Evolutionary conservation across 1,139 yeast genomes (phyloP).

Genomic region (Geotrichum fermentans): DNA sequence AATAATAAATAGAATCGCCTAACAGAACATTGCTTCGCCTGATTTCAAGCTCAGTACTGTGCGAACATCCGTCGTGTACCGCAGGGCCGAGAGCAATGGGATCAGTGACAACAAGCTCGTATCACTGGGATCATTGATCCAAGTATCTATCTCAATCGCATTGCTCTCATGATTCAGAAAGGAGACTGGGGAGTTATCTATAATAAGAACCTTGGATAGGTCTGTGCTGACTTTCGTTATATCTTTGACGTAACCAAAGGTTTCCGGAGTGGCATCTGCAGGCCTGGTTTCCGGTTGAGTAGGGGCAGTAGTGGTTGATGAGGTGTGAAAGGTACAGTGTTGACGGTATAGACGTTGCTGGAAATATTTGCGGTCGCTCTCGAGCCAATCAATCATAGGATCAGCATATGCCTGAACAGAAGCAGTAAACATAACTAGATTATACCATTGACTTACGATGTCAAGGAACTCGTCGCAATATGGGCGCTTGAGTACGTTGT

Average conservation of each 20-base stretch:
- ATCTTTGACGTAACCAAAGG: constrained; percentile 83
- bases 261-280: not conserved
- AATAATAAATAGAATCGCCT: not conserved
- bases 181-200: constrained; percentile 90
- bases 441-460: constrained; percentile 81
- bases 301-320: constrained; percentile 57
- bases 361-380: constrained; percentile 49
- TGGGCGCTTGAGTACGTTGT: constrained; percentile 89
- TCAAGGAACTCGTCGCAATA: constrained; percentile 78
- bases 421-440: constrained; percentile 56
- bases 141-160: constrained; percentile 91
- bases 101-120: constrained; percentile 71
- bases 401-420: constrained; percentile 94
- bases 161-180: constrained; percentile 79
- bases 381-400: constrained; percentile 90
- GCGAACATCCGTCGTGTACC: constrained; percentile 82
- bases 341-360: constrained; percentile 66
- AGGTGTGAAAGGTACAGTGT: constrained; percentile 56
- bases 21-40: constrained; percentile 63
- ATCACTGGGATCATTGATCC: constrained; percentile 94
- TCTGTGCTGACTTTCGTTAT: constrained; percentile 53
- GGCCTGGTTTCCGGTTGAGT: constrained; percentile 72
- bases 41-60: constrained; percentile 66
- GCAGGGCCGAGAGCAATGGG: constrained; percentile 74
- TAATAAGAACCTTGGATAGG: constrained; percentile 66